These are phyloP conservation scores for Skeletonema marinoi DNA, from an alignment of 108 stramenopile genomes.

Conservation along the genomic window DNA sequence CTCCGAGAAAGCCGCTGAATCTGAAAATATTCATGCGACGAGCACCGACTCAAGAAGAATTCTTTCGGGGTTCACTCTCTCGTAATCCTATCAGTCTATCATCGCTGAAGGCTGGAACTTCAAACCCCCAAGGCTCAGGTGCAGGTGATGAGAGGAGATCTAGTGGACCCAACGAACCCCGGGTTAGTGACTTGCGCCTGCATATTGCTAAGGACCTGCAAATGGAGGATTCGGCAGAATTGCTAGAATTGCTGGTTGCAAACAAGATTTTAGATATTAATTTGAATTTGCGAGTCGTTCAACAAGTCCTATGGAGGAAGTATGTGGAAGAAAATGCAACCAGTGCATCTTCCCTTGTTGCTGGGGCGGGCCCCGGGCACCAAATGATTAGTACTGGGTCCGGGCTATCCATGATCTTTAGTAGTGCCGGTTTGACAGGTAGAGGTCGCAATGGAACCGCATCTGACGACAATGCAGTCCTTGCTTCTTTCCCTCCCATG, in stretches of 20 bases:
- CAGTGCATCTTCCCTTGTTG: slow-evolving; percentile 54
- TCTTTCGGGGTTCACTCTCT: slow-evolving; percentile 79
- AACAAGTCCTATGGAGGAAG: slow-evolving; percentile 78
- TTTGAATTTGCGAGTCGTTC: slow-evolving; percentile 74
- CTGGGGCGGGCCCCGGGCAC: slow-evolving; percentile 49
- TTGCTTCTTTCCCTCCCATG: slow-evolving; percentile 66
- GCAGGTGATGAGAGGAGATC: slow-evolving; percentile 2
- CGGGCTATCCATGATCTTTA: slow-evolving; percentile 76
- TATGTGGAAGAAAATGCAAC: slow-evolving; percentile 49
- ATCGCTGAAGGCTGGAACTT: slow-evolving; percentile 35
- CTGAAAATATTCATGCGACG: slow-evolving; percentile 79
- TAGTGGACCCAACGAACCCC: slow-evolving; percentile 58
- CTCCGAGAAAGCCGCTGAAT: slow-evolving; percentile 79
- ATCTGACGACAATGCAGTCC: slow-evolving; percentile 41
- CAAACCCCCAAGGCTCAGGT: slow-evolving; percentile 7
- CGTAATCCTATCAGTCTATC: slow-evolving; percentile 72
- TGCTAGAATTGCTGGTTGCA: slow-evolving; percentile 80
- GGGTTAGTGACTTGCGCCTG: slow-evolving; percentile 70
- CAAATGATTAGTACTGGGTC: slow-evolving; percentile 55
- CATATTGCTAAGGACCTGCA: slow-evolving; percentile 83
- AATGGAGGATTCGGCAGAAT: slow-evolving; percentile 82
- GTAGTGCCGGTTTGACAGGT: slow-evolving; percentile 31
- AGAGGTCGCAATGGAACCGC: slow-evolving; percentile 25
- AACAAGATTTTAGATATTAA: slow-evolving; percentile 82
- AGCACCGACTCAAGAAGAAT: slow-evolving; percentile 89